Evolutionary conservation across 78 protist genomes (phyloP).

Genomic region (Dictyostelium capitatum): DNA sequence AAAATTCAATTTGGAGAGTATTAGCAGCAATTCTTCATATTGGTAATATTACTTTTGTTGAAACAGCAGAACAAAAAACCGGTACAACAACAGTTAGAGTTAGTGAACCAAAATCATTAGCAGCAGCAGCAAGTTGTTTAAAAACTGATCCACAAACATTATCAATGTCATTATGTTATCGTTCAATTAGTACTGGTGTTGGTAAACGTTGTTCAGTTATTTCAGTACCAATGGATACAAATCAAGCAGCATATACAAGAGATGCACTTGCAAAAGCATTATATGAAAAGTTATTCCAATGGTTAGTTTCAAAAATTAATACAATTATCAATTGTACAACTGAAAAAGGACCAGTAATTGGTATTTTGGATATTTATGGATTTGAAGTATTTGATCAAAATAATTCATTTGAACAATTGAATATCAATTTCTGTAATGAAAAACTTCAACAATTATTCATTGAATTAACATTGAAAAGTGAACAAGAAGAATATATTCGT

Average conservation of each 20-base stretch:
- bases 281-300: constrained; percentile 88
- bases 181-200: constrained; percentile 83
- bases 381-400: constrained; percentile 92
- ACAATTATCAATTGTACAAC: constrained; percentile 35
- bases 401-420: constrained; percentile 96
- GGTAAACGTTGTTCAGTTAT: constrained; percentile 75
- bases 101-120: constrained; percentile 17
- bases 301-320: constrained; percentile 87
- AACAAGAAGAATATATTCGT: constrained; percentile 94
- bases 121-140: constrained; percentile 67
- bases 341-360: constrained; percentile 78
- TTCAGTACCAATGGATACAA: constrained; percentile 76
- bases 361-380: constrained; percentile 97
- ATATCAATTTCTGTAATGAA: constrained; percentile 98
- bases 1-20: constrained; percentile 58
- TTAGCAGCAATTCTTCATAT: constrained; percentile 89
- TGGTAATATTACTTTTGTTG: constrained; percentile 88
- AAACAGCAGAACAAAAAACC: constrained; percentile 39
- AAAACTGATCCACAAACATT: constrained; percentile 35
- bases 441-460: constrained; percentile 96
- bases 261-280: constrained; percentile 93
- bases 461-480: constrained; percentile 93
- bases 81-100: constrained; percentile 43
- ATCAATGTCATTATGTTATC: constrained; percentile 60
- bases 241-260: constrained; percentile 74